phyloP scores from a whole-genome alignment of 1,284 basidiomycete genomes.

The Marasmius fiardii region DNA sequence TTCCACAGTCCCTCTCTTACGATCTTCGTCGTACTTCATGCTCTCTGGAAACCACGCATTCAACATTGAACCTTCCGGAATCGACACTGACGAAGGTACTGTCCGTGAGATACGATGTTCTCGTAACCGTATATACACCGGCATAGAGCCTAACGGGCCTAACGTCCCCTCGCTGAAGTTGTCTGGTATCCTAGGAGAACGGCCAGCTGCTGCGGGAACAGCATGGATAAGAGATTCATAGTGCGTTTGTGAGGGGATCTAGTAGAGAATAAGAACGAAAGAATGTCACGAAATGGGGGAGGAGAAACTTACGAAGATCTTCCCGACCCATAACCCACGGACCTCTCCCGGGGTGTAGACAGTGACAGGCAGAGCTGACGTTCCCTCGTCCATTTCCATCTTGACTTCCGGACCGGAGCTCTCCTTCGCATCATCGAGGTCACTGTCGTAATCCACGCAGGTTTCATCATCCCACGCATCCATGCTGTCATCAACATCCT shows the following conservation, averaged over 20 bases:
- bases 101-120: constrained; percentile 35
- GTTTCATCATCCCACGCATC: too few species aligned
- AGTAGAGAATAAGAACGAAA: neutral
- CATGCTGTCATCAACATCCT: too few species aligned
- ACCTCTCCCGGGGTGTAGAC: neutral
- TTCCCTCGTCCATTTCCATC: constrained; percentile 7
- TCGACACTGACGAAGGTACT: too few species aligned
- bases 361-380: neutral
- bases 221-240: neutral
- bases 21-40: neutral
- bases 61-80: neutral
- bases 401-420: neutral
- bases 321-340: neutral
- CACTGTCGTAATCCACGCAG: neutral
- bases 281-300: neutral
- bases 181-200: neutral
- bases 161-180: constrained; percentile 35
- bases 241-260: neutral
- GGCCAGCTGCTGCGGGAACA: too few species aligned
- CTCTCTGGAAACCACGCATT: neutral
- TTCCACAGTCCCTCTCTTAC: neutral
- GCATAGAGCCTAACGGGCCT: constrained; percentile 31
- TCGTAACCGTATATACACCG: constrained; percentile 51
- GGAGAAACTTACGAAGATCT: neutral
- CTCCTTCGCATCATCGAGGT: neutral